Evolutionary conservation across 2,329 filamentous ascomycete species (phyloP), one percentile per base, ranked within the genome.

Genomic region (Ascochyta koolunga): DNA sequence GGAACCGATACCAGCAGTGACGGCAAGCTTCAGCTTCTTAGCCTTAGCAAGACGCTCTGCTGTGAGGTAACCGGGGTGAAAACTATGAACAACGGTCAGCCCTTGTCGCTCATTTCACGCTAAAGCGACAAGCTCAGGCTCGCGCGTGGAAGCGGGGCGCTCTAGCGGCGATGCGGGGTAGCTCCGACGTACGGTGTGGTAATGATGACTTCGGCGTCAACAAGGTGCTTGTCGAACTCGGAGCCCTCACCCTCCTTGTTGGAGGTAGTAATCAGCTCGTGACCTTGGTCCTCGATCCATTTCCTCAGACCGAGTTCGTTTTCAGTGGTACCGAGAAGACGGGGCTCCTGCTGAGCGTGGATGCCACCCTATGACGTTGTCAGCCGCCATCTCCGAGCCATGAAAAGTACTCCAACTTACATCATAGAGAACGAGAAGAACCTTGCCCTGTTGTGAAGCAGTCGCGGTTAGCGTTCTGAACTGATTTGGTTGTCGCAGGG

Each of bases 201-300:
- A 80, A 99, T 98, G 85, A 99, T 98, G 79, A 99, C 84, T 80
- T 99, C 95, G 59, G 95, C 92, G 75, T 98, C 95, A 59, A 95
- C 92, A 50, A 99, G 86, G 81, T 99, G 91, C 82, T 93, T 85
- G 79, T 98, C 95, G 68, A 99, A 98, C 66, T 84, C 89, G 58
- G 93, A 98, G 84, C 89, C 85, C 81, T 91, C 89, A 65, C 91
- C 89, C 69, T 99, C 95, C 84, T 99, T 99, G 84, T 97, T 91
- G 39, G 93, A 96, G 63, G 95, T 99, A 70, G 95, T 99, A 68
- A 99, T 86, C 59, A 99, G 86, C 61, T 91, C 96, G 86, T 99
- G 95, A 71, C 95, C 95, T 78, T 96, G 89, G 59, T 93, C 90
- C 83, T 98, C 95, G 68, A 99, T 88, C 93, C 95, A 99, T 80